Conservation (phyloP, 371 early-diverging fungal genomes). For the Mucor plumbeus region DNA sequence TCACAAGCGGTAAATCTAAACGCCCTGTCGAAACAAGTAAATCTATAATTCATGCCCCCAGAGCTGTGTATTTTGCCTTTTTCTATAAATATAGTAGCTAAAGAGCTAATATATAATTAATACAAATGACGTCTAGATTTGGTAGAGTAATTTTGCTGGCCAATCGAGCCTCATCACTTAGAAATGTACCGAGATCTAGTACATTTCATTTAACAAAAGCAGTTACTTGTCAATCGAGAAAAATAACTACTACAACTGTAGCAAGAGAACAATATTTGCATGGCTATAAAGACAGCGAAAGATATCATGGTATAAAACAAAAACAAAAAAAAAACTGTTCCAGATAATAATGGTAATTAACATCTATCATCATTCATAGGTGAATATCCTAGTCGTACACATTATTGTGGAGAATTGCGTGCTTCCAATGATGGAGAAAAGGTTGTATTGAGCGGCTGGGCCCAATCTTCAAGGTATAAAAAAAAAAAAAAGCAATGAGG, state of each 20-base stretch:
- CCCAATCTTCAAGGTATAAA: slow-evolving; percentile 65
- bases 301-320: slow-evolving; percentile 37
- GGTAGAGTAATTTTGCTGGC: slow-evolving; percentile 8
- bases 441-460: slow-evolving; percentile 81
- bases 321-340: no score
- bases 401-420: slow-evolving; percentile 72
- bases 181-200: neutral
- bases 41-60: slow-evolving; percentile 8
- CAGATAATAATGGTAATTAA: neutral
- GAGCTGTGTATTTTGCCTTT: neutral
- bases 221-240: slow-evolving; percentile 10
- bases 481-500: neutral
- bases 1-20: neutral
- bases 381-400: slow-evolving; percentile 65
- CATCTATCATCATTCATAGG: slow-evolving; percentile 20
- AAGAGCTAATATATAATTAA: neutral
- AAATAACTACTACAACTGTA: neutral
- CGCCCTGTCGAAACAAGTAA: slow-evolving; percentile 5
- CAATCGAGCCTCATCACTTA: neutral
- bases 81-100: neutral
- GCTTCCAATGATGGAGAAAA: slow-evolving; percentile 58
- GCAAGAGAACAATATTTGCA: slow-evolving; percentile 27
- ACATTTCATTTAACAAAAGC: neutral
- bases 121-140: slow-evolving; percentile 16
- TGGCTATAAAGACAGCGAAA: slow-evolving; percentile 45